Evolutionary conservation across 257 asterid species (phyloP).

Genomic region (Asclepias syriaca): DNA sequence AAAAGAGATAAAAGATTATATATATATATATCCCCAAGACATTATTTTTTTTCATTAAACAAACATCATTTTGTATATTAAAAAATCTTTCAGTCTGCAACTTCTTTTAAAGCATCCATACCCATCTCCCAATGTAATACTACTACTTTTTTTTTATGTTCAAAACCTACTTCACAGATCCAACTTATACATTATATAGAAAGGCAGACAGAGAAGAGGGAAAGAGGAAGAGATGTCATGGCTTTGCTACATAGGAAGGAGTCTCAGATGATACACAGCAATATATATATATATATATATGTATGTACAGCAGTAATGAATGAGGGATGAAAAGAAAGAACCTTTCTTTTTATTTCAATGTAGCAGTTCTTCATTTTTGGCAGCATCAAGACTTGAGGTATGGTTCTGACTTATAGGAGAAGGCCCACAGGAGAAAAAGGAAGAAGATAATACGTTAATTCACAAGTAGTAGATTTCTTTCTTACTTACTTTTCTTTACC

Average conservation of each 20-base stretch:
- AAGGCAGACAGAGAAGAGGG: conserved; percentile 6
- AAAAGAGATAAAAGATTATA: conserved; percentile 22
- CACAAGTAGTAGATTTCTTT: conserved; percentile 46
- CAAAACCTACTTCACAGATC: conserved; percentile 50
- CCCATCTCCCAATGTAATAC: conserved; percentile 26
- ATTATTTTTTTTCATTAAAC: conserved; percentile 22
- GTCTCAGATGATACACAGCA: conserved; percentile 18
- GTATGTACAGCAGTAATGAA: too few species aligned
- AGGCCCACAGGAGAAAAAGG: conserved; percentile 68
- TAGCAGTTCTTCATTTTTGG: conserved; percentile 16
- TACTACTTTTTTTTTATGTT: conserved; percentile 29
- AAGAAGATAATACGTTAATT: conserved; percentile 40
- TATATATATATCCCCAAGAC: conserved; percentile 37
- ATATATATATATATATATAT: too few species aligned
- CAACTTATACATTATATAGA: conserved; percentile 38
- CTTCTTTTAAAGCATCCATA: conserved; percentile 39
- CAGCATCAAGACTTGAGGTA: conserved; percentile 32
- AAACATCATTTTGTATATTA: conserved; percentile 37
- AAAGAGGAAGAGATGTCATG: conserved; percentile 16
- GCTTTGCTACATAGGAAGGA: conserved; percentile 23
- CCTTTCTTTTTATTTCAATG: conserved; percentile 18
- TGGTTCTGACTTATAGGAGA: conserved; percentile 42
- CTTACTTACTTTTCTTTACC: conserved; percentile 19
- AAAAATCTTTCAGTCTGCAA: conserved; percentile 57
- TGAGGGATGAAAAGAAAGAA: conserved; percentile 14